A percentile compares a stretch with the other conserved stretches of the same genome.
Evolutionary conservation across 2,329 filamentous ascomycete genomes (phyloP).

Genomic region (Claviceps africana): DNA sequence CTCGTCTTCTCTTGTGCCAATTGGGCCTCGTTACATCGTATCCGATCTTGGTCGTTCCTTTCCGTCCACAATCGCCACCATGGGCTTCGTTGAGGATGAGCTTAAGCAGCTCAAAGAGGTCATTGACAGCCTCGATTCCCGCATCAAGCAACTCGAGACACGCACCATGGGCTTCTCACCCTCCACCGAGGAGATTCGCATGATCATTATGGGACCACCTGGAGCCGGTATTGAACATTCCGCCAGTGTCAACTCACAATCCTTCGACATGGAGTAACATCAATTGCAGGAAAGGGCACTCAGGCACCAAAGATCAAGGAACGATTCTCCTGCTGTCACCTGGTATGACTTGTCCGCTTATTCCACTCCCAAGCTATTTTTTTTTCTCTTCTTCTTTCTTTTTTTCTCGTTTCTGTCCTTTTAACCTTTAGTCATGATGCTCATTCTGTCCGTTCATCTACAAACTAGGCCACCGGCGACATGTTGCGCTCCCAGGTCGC

Average conservation of each 20-base stretch:
- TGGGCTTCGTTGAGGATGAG: slow-evolving; percentile 80
- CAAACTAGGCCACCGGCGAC: slow-evolving; percentile 75
- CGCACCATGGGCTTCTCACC: slow-evolving; percentile 44
- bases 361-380: too few species aligned
- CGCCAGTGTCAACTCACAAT: background rate
- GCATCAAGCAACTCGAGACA: slow-evolving; percentile 73
- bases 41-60: background rate
- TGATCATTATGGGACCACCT: slow-evolving; percentile 95
- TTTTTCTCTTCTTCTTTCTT: too few species aligned
- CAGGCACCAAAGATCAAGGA: slow-evolving; percentile 98
- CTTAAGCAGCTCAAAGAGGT: slow-evolving; percentile 75
- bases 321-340: slow-evolving; percentile 90
- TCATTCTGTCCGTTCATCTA: background rate
- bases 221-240: slow-evolving; percentile 62
- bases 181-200: slow-evolving; percentile 60
- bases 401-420: background rate
- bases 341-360: slow-evolving; percentile 47
- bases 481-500: slow-evolving; percentile 98
- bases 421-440: background rate
- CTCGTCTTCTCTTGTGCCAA: background rate
- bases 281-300: slow-evolving; percentile 76
- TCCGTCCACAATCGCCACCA: slow-evolving; percentile 32
- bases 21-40: slow-evolving; percentile 5
- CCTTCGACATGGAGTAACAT: slow-evolving; percentile 2
- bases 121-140: slow-evolving; percentile 69